Base-by-base conservation (phyloP, 305 asterid genomes). In the Fraxinus nigra region DNA sequence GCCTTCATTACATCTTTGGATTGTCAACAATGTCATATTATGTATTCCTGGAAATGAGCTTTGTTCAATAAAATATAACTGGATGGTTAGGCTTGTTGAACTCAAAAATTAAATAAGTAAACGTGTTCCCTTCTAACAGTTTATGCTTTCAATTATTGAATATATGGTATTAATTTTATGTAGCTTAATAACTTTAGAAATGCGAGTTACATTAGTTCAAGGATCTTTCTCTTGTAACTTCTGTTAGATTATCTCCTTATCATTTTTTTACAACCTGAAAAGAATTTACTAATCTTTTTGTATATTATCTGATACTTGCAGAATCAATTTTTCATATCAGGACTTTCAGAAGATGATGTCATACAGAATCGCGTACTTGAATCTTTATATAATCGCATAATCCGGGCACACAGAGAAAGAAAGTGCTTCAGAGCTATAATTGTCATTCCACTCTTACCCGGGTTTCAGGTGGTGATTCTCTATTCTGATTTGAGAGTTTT, bases 241-340 rank as follows among this genome's bases (percentile, higher is more conserved):
- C 34, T 63, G 7, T 63, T 63, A 63, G 72, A 59, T 59, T 59
- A 7, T 59, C 69, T 59, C 30, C 1, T 20, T 20, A 59, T 59
- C 26, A 7, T 35, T 30, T 35, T 59, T 59, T 59, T 7, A 18
- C 69, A 20, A 20, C 69, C 69, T 59, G 69, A 59, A 82, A 54
- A 24, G 59, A 2, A 38, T 56, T 9, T 69, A 8, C 75, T 59
- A 56, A 75, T 74, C 56, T 54, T 87, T 79, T 33, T 34, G 76
- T 78, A 72, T 81, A 30, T 83, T 51, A 13, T 73, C 80, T 83
- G 67, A 83, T 56, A 48, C 86, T 84, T 89, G 81, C 97, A 95
- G 99, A 95, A 95, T 81, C 98, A 94, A 72, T 94, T 95, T 90
- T 94, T 95, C 85, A 91, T 94, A 87, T 95, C 99, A 14, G 98